Evolutionary conservation across 2,329 filamentous ascomycete species (phyloP), one percentile per base, ranked within the genome.

Genomic region (Xylaria polymorpha): DNA sequence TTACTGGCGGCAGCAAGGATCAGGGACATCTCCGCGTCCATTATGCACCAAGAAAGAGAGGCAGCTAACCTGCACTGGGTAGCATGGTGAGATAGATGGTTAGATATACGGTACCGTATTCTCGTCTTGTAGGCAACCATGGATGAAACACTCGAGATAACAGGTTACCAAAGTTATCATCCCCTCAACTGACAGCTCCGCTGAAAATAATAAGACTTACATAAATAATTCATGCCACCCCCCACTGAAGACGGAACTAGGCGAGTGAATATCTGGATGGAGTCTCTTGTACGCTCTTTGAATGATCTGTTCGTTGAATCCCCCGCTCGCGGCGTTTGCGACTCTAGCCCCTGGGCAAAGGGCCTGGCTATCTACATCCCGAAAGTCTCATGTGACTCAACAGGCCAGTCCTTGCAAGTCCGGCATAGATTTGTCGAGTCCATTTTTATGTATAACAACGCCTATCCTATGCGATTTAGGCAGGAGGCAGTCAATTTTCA

Each of bases 1-100:
- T 69, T 66, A 66, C 67, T 64, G 60, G 60, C 60, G 57, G 55
- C 14, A 14, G 55, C 55, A 58, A 32, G 55, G 55, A 22, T 56
- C 35, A 56, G 35, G 37, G 14, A 43, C 55, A 43, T 58, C 55
- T 41, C 37, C 55, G 14, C 37, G 37, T 57, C 51, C 32, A n/a
- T 61, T 44, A 62, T 66, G 63, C 64, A 60, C 53, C 43, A 50
- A 64, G 58, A 20, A 32, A 51, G 18, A 35, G 48, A 56, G 32
- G 20, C 37, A 44, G 51, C 63, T 43, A 51, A 48, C 55, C 37
- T 58, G 10, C 37, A 41, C 35, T 58, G 7, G 25, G 37, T 25
- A 58, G 55, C 22, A 39, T 14, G 53, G 37, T 32, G 55, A 29
- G 35, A 37, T 32, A 51, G 25, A 6, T 64, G 53, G 61, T 61